Evolutionary conservation across 768 basidiomycete genomes (phyloP).

Genomic region (Dioszegia aurantiaca): DNA sequence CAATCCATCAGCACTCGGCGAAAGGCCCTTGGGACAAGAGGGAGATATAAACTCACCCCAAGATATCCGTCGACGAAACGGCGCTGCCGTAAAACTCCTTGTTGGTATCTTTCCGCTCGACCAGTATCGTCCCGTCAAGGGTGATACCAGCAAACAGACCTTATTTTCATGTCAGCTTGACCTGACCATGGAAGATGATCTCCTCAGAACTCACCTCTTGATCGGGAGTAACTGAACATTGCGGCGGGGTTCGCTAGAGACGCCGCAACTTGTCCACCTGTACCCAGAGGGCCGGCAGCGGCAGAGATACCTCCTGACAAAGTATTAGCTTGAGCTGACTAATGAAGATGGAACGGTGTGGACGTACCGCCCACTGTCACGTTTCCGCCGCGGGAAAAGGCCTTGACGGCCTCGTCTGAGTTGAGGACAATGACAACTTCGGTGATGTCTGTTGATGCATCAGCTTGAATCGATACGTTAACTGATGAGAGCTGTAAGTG

Average conservation of each 20-base stretch:
- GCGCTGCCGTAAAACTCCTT: conserved; percentile 92
- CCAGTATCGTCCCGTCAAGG: conserved; percentile 87
- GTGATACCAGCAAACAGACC: conserved; percentile 93
- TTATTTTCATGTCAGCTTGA: conserved; percentile 40
- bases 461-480: no score
- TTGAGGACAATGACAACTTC: conserved; percentile 98
- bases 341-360: background rate
- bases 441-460: conserved; percentile 47
- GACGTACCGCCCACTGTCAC: conserved; percentile 82
- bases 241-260: conserved; percentile 76
- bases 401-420: conserved; percentile 89
- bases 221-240: conserved; percentile 96
- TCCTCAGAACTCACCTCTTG: conserved; percentile 65
- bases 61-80: conserved; percentile 82
- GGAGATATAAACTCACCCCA: conserved; percentile 53
- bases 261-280: conserved; percentile 84
- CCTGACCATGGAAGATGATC: background rate
- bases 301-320: conserved; percentile 53
- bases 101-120: conserved; percentile 95
- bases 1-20: conserved; percentile 6
- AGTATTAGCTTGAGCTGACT: conserved; percentile 1
- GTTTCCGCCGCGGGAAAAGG: conserved; percentile 93
- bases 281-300: conserved; percentile 91
- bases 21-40: background rate
- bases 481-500: no score